phyloP scores from a whole-genome alignment of 495 filamentous ascomycete species.

The Hypoxylon rickii region DNA sequence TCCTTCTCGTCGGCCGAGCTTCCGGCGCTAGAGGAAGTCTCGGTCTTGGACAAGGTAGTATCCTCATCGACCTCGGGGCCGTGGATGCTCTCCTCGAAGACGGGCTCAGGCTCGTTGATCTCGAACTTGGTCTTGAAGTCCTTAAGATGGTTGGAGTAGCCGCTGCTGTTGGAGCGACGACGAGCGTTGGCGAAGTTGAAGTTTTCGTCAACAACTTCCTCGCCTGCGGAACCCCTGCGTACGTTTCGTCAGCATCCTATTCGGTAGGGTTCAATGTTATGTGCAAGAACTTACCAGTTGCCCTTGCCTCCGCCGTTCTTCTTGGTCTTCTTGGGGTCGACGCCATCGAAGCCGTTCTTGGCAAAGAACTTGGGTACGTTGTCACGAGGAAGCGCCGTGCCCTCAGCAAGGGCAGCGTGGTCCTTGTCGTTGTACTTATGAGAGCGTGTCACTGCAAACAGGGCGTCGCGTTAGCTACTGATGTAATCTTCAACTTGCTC shows the following conservation, averaged over 20 bases:
- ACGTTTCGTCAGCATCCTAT: constrained; percentile 12
- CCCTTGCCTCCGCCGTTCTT: constrained; percentile 92
- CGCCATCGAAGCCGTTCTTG: constrained; percentile 80
- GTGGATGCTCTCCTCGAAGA: constrained; percentile 85
- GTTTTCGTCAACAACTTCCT: constrained; percentile 77
- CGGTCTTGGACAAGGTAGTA: constrained; percentile 55
- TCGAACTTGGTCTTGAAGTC: constrained; percentile 97
- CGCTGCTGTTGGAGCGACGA: constrained; percentile 89
- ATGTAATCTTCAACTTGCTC: background rate
- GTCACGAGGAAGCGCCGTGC: constrained; percentile 66
- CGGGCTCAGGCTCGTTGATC: constrained; percentile 81
- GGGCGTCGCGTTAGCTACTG: constrained; percentile 19
- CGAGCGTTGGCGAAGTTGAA: constrained; percentile 85
- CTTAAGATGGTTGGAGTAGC: constrained; percentile 88
- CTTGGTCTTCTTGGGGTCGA: constrained; percentile 90
- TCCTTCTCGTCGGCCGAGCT: constrained; percentile 48
- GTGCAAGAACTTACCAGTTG: constrained; percentile 73
- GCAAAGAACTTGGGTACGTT: constrained; percentile 88
- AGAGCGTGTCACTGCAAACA: constrained; percentile 83
- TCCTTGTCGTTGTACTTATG: constrained; percentile 91
- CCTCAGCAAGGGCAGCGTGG: constrained; percentile 68
- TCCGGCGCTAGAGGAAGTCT: constrained; percentile 52
- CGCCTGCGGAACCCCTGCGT: constrained; percentile 78
- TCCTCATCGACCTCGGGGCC: constrained; percentile 57
- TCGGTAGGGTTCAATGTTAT: background rate